These are phyloP conservation scores for Magnolia sinica DNA, from an alignment of 164 flowering plant species.

Conservation along the genomic window DNA sequence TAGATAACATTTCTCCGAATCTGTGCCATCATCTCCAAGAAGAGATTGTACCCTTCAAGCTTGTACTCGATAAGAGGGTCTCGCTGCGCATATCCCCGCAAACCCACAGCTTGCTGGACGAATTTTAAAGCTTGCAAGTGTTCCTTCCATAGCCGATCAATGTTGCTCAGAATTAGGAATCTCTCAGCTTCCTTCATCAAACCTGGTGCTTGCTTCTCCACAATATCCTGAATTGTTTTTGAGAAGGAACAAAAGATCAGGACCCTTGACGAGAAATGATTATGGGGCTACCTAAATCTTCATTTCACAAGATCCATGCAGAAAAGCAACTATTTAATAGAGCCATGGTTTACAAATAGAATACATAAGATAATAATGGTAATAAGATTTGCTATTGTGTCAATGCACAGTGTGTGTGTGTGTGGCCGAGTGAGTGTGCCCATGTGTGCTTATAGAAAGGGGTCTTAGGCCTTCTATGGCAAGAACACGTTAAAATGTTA, in stretches of 20 bases:
- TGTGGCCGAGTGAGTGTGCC: too few relatives aligned
- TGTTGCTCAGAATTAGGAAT: constrained; percentile 83
- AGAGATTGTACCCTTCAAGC: constrained; percentile 96
- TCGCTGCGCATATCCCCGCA: constrained; percentile 96
- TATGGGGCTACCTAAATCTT: neutral
- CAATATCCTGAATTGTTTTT: constrained; percentile 52
- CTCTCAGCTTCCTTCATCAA: constrained; percentile 97
- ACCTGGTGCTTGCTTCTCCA: constrained; percentile 85
- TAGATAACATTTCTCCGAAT: constrained; percentile 96
- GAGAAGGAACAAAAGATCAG: neutral
- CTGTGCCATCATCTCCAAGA: constrained; percentile 98
- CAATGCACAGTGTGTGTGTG: too few relatives aligned
- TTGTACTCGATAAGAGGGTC: constrained; percentile 98
- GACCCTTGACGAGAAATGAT: neutral
- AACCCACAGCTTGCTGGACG: constrained; percentile 98
- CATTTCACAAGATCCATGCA: neutral
- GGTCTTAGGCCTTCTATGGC: too few relatives aligned
- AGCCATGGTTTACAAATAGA: neutral
- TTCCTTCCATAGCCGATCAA: constrained; percentile 96
- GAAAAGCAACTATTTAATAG: neutral
- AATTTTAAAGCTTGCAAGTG: constrained; percentile 95
- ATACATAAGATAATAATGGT: neutral
- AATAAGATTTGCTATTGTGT: too few relatives aligned
- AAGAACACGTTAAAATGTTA: constrained; percentile 2
- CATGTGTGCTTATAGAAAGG: too few relatives aligned